Percentiles rank a stretch among this genome's conserved stretches.
phyloP scores from a whole-genome alignment of 2,329 filamentous ascomycete species.

The Fusarium sterilihyphosum region DNA sequence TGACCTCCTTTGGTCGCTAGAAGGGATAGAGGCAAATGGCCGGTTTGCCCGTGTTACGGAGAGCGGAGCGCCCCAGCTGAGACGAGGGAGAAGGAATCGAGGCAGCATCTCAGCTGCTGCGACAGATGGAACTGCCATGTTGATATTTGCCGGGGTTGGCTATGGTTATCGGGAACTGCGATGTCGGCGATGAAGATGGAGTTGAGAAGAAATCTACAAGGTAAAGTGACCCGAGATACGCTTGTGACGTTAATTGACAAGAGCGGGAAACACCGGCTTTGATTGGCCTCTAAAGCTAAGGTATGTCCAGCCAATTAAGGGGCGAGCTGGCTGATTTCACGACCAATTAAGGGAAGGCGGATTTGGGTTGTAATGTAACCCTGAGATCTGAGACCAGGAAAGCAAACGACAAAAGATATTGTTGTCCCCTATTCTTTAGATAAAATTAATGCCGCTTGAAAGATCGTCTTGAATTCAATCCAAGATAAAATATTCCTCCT shows the following conservation, averaged over 20 bases:
- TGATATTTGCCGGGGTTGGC: not conserved
- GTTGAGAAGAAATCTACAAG: conserved; percentile 24
- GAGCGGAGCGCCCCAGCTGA: conserved; percentile 60
- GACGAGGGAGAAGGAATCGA: conserved; percentile 63
- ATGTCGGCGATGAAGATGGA: conserved; percentile 19
- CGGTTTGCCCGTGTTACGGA: conserved; percentile 39
- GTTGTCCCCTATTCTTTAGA: not conserved
- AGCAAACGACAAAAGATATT: not conserved
- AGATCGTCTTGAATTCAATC: not conserved
- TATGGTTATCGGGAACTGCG: not conserved
- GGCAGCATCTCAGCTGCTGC: conserved; percentile 56
- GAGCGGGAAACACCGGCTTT: conserved; percentile 41
- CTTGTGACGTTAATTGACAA: conserved; percentile 36
- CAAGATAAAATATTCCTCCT: not conserved
- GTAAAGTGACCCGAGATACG: conserved; percentile 1
- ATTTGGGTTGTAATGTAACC: conserved; percentile 1
- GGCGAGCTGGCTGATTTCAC: not conserved
- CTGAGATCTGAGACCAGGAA: conserved; percentile 8
- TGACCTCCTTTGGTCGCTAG: conserved; percentile 24
- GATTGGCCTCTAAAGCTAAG: conserved; percentile 32
- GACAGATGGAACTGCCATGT: conserved; percentile 43
- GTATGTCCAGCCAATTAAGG: conserved; percentile 23
- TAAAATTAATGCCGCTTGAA: not conserved
- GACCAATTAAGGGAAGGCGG: conserved; percentile 23
- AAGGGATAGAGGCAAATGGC: conserved; percentile 30